Base-by-base conservation (phyloP, 1,284 basidiomycete species). In the Heterobasidion annosum region DNA sequence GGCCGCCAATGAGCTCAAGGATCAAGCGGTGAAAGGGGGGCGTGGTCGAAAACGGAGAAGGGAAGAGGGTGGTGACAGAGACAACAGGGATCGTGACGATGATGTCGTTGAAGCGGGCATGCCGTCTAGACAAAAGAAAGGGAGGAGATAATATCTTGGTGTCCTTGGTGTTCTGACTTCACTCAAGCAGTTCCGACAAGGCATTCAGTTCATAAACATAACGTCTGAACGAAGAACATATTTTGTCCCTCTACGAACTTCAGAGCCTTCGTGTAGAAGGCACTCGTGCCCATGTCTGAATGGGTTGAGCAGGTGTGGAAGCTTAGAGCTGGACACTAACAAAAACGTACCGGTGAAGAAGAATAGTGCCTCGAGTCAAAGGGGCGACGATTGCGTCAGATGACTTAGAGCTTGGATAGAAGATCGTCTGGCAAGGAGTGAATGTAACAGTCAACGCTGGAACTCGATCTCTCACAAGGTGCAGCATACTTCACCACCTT, bases 51-150 rank as follows among this genome's bases (percentile, higher is more conserved):
- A 80, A 65, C 73, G 84, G 54, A 74, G 76, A 61, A 72, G 77
- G 53, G 72, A 75, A 40, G 73, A 70, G 42, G 65, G 71, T 8
- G 72, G 74, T 15, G 75, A 76, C 8, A 73, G 72, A 57, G 91
- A 93, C 64, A 83, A 91, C 57, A 78, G 78, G 62, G 93, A 93
- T 69, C 74, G 90, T 57, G 92, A 94, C 62, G 93, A 96, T 65
- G 92, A 95, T 69, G 75, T 83, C 18, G 79, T 90, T 8, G 89
- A 93, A 68, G 90, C 87, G 51, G 90, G 87, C 8, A 81, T 91
- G 79, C 89, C 83, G 9, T 69, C 63, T 52, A 77, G 74, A 57
- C 69, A 66, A 60, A 67, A 61, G 55, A 68, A 64, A 53, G 56
- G 66, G 54, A 63, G 64, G 16, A 58, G 66, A 51, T 61, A 67